Percentiles rank a stretch among this genome's conserved stretches.
These are phyloP conservation scores for Clarireedia monteithiana DNA, from an alignment of 2,329 filamentous ascomycete genomes.

Conservation along the genomic window DNA sequence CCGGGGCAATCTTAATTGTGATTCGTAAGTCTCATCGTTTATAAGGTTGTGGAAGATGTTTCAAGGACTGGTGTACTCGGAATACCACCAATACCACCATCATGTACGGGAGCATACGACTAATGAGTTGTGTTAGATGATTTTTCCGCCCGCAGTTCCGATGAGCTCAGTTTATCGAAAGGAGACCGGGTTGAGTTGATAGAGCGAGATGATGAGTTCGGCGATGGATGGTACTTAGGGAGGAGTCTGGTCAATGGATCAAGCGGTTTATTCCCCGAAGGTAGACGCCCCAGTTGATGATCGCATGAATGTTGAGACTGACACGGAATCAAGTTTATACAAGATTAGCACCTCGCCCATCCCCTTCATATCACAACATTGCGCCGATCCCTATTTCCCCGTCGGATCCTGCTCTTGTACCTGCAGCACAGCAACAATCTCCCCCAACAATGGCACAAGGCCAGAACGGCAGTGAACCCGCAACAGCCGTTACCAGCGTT, in stretches of 20 bases:
- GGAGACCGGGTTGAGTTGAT: constrained; percentile 78
- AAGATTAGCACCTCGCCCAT: constrained; percentile 27
- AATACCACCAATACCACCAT: not conserved
- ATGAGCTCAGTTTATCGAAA: constrained; percentile 83
- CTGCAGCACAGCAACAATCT: constrained; percentile 2
- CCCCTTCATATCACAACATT: constrained; percentile 23
- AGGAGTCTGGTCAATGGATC: constrained; percentile 65
- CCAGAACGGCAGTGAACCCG: not conserved
- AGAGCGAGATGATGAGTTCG: constrained; percentile 82
- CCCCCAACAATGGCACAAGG: not conserved
- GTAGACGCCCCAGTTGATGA: constrained; percentile 35
- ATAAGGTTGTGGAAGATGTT: no score
- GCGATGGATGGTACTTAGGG: constrained; percentile 78
- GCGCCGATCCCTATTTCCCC: constrained; percentile 14
- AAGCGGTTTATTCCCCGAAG: constrained; percentile 76
- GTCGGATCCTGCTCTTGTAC: constrained; percentile 7
- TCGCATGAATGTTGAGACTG: constrained; percentile 9
- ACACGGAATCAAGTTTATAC: constrained; percentile 28
- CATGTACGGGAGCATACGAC: not conserved
- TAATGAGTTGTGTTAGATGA: constrained; percentile 54
- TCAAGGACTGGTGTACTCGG: not conserved
- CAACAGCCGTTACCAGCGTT: not conserved
- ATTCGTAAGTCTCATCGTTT: constrained; percentile 51
- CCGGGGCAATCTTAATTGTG: constrained; percentile 61
- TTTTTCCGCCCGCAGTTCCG: constrained; percentile 82